These are phyloP conservation scores for Aleurites moluccanus DNA, from an alignment of 441 rosid genomes.

Conservation along the genomic window DNA sequence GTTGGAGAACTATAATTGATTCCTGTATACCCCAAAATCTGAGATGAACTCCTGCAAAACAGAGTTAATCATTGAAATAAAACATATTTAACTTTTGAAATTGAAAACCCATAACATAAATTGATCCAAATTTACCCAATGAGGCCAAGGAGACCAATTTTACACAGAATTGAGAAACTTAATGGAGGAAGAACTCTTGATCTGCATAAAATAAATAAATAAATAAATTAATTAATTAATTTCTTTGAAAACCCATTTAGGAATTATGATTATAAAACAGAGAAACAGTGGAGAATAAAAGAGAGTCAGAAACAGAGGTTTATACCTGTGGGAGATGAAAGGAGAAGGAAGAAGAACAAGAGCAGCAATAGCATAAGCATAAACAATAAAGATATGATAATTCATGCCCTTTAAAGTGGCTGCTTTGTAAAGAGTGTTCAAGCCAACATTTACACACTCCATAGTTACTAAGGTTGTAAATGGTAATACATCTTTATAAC, in stretches of 20 bases:
- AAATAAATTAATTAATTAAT: no score
- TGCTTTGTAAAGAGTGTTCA: constrained; percentile 32
- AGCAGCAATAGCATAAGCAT: constrained; percentile 31
- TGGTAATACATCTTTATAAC: constrained; percentile 25
- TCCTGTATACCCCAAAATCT: constrained; percentile 32
- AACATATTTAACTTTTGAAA: not conserved
- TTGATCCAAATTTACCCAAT: constrained; percentile 20
- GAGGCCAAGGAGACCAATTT: constrained; percentile 32
- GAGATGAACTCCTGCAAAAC: constrained; percentile 22
- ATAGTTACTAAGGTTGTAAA: constrained; percentile 20
- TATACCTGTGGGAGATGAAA: constrained; percentile 31
- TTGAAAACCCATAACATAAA: not conserved
- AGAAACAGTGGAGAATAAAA: not conserved
- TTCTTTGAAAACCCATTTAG: constrained; percentile 10
- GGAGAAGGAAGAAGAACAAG: constrained; percentile 32
- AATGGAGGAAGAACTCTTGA: constrained; percentile 31
- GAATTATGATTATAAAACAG: not conserved
- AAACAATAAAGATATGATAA: constrained; percentile 27
- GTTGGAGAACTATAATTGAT: constrained; percentile 29
- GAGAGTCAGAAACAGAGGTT: not conserved
- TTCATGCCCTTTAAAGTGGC: constrained; percentile 31
- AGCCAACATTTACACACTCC: constrained; percentile 31
- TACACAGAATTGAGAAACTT: constrained; percentile 21
- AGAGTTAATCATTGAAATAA: not conserved
- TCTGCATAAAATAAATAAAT: no score